Percentiles rank a stretch among this genome's conserved stretches.
Evolutionary conservation across 2,329 filamentous ascomycete genomes (phyloP).

Genomic region (Penicillium digitatum): DNA sequence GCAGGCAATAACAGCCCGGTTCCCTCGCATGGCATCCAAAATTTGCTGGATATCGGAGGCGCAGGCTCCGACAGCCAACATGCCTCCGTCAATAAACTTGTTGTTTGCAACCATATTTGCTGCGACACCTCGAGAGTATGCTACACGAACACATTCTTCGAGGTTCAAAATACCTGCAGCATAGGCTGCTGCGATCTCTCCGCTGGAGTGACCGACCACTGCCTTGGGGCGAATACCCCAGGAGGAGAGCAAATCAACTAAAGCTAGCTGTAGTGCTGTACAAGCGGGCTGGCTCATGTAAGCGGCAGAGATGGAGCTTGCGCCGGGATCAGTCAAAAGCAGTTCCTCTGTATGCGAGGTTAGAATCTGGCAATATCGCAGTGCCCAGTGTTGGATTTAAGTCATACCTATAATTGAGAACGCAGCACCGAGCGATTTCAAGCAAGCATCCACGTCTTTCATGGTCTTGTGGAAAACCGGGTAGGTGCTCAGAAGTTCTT

Average conservation of each 20-base stretch:
- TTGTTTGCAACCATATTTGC: conserved; percentile 17
- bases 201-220: conserved; percentile 32
- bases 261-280: conserved; percentile 31
- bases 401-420: conserved; percentile 26
- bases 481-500: conserved; percentile 26
- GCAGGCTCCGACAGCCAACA: conserved; percentile 29
- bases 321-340: conserved; percentile 10
- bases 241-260: conserved; percentile 27
- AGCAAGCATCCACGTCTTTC: conserved; percentile 14
- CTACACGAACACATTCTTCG: conserved; percentile 22
- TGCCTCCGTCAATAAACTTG: conserved; percentile 18
- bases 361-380: background rate
- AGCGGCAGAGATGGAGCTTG: conserved; percentile 23
- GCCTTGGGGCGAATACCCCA: conserved; percentile 25
- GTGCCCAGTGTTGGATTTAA: too few relatives aligned
- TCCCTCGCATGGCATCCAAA: conserved; percentile 15
- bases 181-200: conserved; percentile 35
- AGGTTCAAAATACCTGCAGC: conserved; percentile 24
- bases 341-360: conserved; percentile 20
- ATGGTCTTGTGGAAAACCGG: conserved; percentile 20
- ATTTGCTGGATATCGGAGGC: conserved; percentile 18
- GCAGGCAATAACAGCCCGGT: conserved; percentile 24
- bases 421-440: conserved; percentile 18
- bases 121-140: conserved; percentile 25
- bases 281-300: conserved; percentile 31